Conservation (phyloP, 352 stramenopile species). For the Pythium dissotocum region DNA sequence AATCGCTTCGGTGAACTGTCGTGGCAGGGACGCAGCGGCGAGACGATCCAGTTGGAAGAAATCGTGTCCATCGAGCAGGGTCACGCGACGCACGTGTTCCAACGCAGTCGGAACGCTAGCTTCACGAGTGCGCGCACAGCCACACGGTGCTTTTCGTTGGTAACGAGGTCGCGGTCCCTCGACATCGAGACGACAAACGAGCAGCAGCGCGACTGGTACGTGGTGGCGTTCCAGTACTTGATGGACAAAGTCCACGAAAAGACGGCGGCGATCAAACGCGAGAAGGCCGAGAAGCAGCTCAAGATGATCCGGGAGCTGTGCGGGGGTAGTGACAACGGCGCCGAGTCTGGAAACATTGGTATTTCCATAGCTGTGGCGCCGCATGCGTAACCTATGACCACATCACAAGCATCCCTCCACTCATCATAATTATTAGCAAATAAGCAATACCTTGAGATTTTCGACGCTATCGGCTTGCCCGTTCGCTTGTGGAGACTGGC, state of each 20-base stretch:
- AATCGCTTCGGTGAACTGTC: slow-evolving; percentile 85
- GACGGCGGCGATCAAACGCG: slow-evolving; percentile 68
- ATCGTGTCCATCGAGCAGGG: slow-evolving; percentile 59
- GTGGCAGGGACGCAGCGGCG: slow-evolving; percentile 75
- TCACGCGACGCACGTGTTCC: slow-evolving; percentile 66
- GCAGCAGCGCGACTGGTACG: slow-evolving; percentile 81
- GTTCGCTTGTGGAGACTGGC: background rate
- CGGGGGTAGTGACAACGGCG: slow-evolving; percentile 20
- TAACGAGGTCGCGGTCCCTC: slow-evolving; percentile 61
- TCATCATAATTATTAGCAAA: slow-evolving; percentile 27
- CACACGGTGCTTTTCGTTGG: slow-evolving; percentile 68
- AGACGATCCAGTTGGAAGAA: slow-evolving; percentile 79
- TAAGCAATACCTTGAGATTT: slow-evolving; percentile 2
- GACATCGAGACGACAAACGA: slow-evolving; percentile 79
- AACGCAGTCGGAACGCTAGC: slow-evolving; percentile 38
- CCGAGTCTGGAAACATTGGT: slow-evolving; percentile 24
- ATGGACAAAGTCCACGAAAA: slow-evolving; percentile 87
- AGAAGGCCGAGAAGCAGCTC: slow-evolving; percentile 76
- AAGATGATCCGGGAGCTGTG: slow-evolving; percentile 78
- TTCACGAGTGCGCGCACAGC: slow-evolving; percentile 33
- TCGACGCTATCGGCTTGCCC: background rate
- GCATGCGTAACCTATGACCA: slow-evolving; percentile 19
- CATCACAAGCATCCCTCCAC: background rate
- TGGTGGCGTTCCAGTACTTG: slow-evolving; percentile 84
- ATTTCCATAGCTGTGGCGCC: slow-evolving; percentile 22